Base-by-base conservation (phyloP, 305 asterid genomes). In the Solanum hybrid region DNA sequence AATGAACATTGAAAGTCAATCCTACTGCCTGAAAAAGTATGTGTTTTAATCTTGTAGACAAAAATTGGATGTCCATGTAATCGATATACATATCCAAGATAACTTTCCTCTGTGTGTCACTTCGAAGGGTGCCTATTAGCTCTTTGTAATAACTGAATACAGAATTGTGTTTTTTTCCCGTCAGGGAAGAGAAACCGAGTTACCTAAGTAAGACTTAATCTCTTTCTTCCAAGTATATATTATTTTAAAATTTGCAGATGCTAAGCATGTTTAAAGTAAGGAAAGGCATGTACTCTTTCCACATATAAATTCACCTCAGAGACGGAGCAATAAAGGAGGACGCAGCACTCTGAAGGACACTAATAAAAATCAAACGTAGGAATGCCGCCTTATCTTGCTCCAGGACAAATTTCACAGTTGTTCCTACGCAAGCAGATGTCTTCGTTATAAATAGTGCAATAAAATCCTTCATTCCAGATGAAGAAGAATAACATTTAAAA, bases 281-380 rank as follows among this genome's bases (percentile, higher is more conserved):
- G 88, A 85, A 85, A 32, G 78, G 76, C 17, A 4, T 85, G 33
- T 32, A 78, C 77, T n/a, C 61, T 85, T 82, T 79, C 31, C 72
- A 90, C 70, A 91, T 76, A 41, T 27, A 51, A 89, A 79, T 89
- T 79, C 94, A 97, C 99, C 99, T 97, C 93, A 97, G 94, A 72
- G 99, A 97, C 24, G 99, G 99, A 89, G 98, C 99, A 88, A 97
- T 94, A 87, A 97, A 97, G 90, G 99, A 97, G 91, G 99, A 96
- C 80, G 99, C 99, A 45, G 97, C 98, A 94, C 99, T 97, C 91
- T 97, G 99, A 91, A 97, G 97, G 93, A 97, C 94, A 91, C 99
- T 97, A 90, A 97, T 92, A 90, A 98, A 98, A 92, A 97, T 96
- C 95, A 97, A 92, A 93, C 93, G 97, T 86, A 95, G n/a, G 89